Base-by-base conservation (phyloP, 192 early-diverging fungal genomes). In the Gigaspora rosea region DNA sequence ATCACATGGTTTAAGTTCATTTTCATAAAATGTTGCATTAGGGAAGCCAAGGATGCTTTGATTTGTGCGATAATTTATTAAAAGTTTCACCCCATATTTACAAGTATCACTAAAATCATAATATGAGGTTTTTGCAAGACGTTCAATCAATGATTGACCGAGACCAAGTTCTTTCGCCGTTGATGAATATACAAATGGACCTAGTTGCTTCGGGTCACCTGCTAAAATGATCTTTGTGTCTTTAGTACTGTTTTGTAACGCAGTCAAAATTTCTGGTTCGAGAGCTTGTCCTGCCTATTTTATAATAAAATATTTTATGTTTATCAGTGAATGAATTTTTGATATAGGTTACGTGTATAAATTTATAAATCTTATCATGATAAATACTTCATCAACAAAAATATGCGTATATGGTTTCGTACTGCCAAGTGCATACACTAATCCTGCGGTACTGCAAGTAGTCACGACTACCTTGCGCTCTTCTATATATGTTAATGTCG, bases 321-420 rank as follows among this genome's bases (percentile, higher is more conserved):
- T 4, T n/a, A 8, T n/a, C 52, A 56, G 13, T 12, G n/a, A 56
- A n/a, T n/a, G n/a, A n/a, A n/a, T n/a, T n/a, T n/a, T n/a, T 12
- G n/a, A 56, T n/a, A n/a, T 13, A 56, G 8, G 13, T 4, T 13
- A n/a, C 13, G 13, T 56, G 5, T 56, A 15, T 56, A 56, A 15
- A 41, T 41, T 41, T 41, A 41, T 41, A 41, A 41, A 5, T 41
- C 36, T 3, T 41, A 5, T 5, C 13, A 56, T 16, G 13, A n/a
- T 56, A 56, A 56, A 56, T 56, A 56, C 54, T 12, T 56, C 54
- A 56, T 56, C 54, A 56, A 56, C n/a, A 56, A 56, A 56, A n/a
- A 56, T 56, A 56, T 56, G 54, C 0, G 54, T 56, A n/a, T 56
- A 56, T 0, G 4, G 2, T n/a, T 56, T 56, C 54, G 54, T 56